Conservation (phyloP, 31 red algal species). For the Bonnemaisonia californica region DNA sequence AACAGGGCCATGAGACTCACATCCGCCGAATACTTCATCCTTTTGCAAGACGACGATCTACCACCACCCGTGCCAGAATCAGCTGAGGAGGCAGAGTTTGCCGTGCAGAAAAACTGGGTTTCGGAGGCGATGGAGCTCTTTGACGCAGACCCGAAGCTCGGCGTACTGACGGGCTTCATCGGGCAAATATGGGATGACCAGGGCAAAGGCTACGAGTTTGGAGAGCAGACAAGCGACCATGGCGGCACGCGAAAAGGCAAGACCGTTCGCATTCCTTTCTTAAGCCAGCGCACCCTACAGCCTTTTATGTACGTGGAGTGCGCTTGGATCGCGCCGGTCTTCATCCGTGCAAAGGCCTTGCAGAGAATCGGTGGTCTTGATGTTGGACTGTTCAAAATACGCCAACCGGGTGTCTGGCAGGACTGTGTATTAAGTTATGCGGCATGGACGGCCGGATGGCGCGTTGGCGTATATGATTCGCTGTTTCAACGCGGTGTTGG, state of each 20-base stretch:
- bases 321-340: slow-evolving; percentile 82
- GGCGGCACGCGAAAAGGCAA: slow-evolving; percentile 77
- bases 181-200: slow-evolving; percentile 72
- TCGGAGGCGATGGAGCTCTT: slow-evolving; percentile 71
- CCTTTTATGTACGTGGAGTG: slow-evolving; percentile 91
- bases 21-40: slow-evolving; percentile 70
- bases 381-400: slow-evolving; percentile 45
- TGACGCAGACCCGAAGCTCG: slow-evolving; percentile 68
- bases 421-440: slow-evolving; percentile 82
- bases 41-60: slow-evolving; percentile 85
- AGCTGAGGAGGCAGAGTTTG: slow-evolving; percentile 13
- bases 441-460: slow-evolving; percentile 76
- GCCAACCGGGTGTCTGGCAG: slow-evolving; percentile 89
- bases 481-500: slow-evolving; percentile 74
- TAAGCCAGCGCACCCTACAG: slow-evolving; percentile 55
- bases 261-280: slow-evolving; percentile 66
- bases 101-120: slow-evolving; percentile 61
- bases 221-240: slow-evolving; percentile 76
- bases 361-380: slow-evolving; percentile 71
- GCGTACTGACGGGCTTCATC: slow-evolving; percentile 75
- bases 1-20: slow-evolving; percentile 85
- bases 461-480: slow-evolving; percentile 73
- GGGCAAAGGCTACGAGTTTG: slow-evolving; percentile 77
- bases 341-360: slow-evolving; percentile 66
- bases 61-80: slow-evolving; percentile 34